A percentile compares a stretch with the other conserved stretches of the same genome.
These are phyloP conservation scores for Cystobasidiaceae sp. DNA, from an alignment of 1,284 basidiomycete genomes.

Conservation along the genomic window DNA sequence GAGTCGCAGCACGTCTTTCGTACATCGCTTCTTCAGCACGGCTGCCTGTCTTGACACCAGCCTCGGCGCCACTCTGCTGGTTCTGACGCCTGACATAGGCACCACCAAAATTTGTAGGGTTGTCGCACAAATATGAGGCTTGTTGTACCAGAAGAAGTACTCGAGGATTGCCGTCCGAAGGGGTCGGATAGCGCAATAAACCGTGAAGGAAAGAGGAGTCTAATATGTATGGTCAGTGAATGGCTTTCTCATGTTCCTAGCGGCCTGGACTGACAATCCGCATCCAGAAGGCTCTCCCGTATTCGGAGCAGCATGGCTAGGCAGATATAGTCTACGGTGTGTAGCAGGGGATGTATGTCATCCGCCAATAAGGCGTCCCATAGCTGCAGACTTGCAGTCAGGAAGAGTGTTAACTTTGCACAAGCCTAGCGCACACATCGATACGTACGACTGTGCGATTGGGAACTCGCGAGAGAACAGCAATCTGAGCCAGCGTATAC, in stretches of 20 bases:
- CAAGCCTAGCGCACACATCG: neutral
- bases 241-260: too few species aligned
- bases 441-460: slow-evolving; percentile 57
- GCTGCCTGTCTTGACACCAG: slow-evolving; percentile 14
- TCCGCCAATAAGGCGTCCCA: slow-evolving; percentile 90
- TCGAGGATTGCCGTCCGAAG: slow-evolving; percentile 38
- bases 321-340: slow-evolving; percentile 74
- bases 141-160: slow-evolving; percentile 68
- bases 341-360: slow-evolving; percentile 55
- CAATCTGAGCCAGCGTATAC: slow-evolving; percentile 88
- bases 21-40: slow-evolving; percentile 21
- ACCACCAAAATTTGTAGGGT: slow-evolving; percentile 39
- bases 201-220: slow-evolving; percentile 71
- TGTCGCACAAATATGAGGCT: slow-evolving; percentile 67
- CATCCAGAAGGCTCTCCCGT: slow-evolving; percentile 63
- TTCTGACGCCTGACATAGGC: slow-evolving; percentile 33
- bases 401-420: neutral
- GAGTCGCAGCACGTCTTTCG: neutral
- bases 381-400: slow-evolving; percentile 53
- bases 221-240: too few species aligned
- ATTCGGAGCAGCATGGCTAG: slow-evolving; percentile 88
- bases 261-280: slow-evolving; percentile 43
- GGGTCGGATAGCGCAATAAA: slow-evolving; percentile 71
- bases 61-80: slow-evolving; percentile 16
- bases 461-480: slow-evolving; percentile 83